These are phyloP conservation scores for Vaccinium corymbosum DNA, from an alignment of 148 eudicot genomes.

Conservation along the genomic window DNA sequence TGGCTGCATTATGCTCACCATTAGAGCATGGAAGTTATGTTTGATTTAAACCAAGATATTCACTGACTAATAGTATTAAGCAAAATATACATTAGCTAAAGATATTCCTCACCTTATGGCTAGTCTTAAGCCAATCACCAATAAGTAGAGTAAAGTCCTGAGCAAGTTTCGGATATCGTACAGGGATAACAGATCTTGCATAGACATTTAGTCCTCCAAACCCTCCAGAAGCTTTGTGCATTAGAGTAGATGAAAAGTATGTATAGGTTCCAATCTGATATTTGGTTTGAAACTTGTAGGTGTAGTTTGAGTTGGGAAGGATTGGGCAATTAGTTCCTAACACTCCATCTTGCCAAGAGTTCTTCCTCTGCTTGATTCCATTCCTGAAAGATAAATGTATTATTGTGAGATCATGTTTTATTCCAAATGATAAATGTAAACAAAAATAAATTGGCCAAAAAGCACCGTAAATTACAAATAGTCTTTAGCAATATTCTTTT, in stretches of 20 bases:
- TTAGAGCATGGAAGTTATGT: neutral
- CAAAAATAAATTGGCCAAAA: neutral
- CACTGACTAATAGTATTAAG: too few species aligned
- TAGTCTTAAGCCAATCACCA: slow-evolving; percentile 76
- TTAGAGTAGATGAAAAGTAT: slow-evolving; percentile 70
- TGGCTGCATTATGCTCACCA: neutral
- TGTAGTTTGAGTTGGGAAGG: slow-evolving; percentile 68
- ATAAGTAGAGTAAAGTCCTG: slow-evolving; percentile 75
- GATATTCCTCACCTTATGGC: slow-evolving; percentile 51
- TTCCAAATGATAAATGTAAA: neutral
- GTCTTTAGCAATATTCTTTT: neutral
- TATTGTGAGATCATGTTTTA: too few species aligned
- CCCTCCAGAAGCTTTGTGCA: slow-evolving; percentile 91
- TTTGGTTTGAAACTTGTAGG: slow-evolving; percentile 77
- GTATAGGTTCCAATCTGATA: slow-evolving; percentile 87
- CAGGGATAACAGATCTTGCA: slow-evolving; percentile 63
- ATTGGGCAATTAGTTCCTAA: slow-evolving; percentile 85
- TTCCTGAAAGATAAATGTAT: slow-evolving; percentile 43
- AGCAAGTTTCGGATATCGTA: slow-evolving; percentile 68
- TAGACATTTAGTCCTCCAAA: slow-evolving; percentile 78
- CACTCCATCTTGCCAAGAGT: slow-evolving; percentile 97
- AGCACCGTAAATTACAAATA: neutral
- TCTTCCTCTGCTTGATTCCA: slow-evolving; percentile 93
- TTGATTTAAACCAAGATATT: neutral
- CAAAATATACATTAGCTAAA: neutral